Conservation (phyloP, 371 early-diverging fungal genomes). For the Mortierella sp. region DNA sequence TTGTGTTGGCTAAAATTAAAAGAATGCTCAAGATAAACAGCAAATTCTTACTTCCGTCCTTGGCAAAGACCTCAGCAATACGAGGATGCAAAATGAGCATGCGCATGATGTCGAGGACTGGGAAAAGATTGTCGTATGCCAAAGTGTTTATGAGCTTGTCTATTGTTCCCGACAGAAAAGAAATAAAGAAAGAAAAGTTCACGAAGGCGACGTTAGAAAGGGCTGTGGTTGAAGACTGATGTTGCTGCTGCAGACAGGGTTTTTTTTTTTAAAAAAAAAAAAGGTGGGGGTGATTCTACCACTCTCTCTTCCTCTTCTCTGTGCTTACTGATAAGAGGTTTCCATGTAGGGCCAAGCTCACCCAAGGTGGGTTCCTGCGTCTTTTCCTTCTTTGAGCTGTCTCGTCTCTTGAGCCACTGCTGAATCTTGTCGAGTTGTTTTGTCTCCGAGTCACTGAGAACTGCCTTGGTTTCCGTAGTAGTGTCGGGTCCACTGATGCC, state of each 20-base stretch:
- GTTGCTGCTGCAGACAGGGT: too few species aligned
- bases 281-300: neutral
- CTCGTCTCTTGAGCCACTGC: slow-evolving; percentile 40
- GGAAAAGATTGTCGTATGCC: slow-evolving; percentile 65
- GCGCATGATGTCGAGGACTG: slow-evolving; percentile 73
- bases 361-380: slow-evolving; percentile 37
- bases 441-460: slow-evolving; percentile 24
- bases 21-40: slow-evolving; percentile 8
- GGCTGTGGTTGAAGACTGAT: too few species aligned
- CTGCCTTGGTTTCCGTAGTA: slow-evolving; percentile 28
- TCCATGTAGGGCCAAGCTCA: slow-evolving; percentile 51
- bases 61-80: slow-evolving; percentile 58
- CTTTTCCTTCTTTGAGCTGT: slow-evolving; percentile 33
- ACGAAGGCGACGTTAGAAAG: slow-evolving; percentile 6
- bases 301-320: neutral
- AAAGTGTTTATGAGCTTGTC: slow-evolving; percentile 55
- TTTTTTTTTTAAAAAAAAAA: neutral
- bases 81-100: slow-evolving; percentile 59
- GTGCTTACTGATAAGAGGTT: slow-evolving; percentile 52
- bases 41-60: slow-evolving; percentile 46
- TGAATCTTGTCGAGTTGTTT: slow-evolving; percentile 44
- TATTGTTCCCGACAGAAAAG: slow-evolving; percentile 8
- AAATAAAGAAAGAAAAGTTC: slow-evolving; percentile 12
- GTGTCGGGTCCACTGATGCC: slow-evolving; percentile 2
- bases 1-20: neutral